Evolutionary conservation across 495 filamentous ascomycete genomes (phyloP).

Genomic region (Podospora pseudopauciseta): DNA sequence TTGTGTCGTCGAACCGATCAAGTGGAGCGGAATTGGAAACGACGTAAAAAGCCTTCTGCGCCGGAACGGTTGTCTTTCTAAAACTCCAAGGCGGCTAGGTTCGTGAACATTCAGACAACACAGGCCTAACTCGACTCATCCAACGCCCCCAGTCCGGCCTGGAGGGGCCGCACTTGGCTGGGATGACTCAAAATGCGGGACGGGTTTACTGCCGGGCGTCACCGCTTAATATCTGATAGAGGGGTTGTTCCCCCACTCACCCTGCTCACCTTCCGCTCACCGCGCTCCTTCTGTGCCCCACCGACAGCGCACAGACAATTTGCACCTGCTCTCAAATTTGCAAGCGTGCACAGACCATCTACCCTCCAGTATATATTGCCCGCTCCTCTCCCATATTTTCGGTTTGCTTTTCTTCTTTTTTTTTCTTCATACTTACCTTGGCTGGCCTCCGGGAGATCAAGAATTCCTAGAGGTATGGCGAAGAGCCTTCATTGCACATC

Average conservation of each 20-base stretch:
- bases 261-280: not conserved
- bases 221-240: slow-evolving; percentile 15
- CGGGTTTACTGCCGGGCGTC: slow-evolving; percentile 22
- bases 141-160: slow-evolving; percentile 14
- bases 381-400: slow-evolving; percentile 8
- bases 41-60: slow-evolving; percentile 7
- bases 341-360: slow-evolving; percentile 24
- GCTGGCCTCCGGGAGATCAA: slow-evolving; percentile 22
- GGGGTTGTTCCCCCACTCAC: not conserved
- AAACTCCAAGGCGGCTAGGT: slow-evolving; percentile 6
- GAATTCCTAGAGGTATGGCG: slow-evolving; percentile 25
- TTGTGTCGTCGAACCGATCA: not conserved
- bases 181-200: slow-evolving; percentile 37
- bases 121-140: not conserved
- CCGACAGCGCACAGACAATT: not conserved
- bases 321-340: slow-evolving; percentile 3
- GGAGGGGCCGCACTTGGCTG: slow-evolving; percentile 3
- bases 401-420: slow-evolving; percentile 17
- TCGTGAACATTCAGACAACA: slow-evolving; percentile 23
- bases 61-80: slow-evolving; percentile 3
- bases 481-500: slow-evolving; percentile 40
- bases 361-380: slow-evolving; percentile 1
- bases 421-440: slow-evolving; percentile 34
- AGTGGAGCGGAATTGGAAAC: slow-evolving; percentile 13
- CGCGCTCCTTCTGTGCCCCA: too few species aligned